Evolutionary conservation across 192 early-diverging fungal genomes (phyloP), one percentile per base, ranked within the genome.

Genomic region (Martensiomyces pterosporus): DNA sequence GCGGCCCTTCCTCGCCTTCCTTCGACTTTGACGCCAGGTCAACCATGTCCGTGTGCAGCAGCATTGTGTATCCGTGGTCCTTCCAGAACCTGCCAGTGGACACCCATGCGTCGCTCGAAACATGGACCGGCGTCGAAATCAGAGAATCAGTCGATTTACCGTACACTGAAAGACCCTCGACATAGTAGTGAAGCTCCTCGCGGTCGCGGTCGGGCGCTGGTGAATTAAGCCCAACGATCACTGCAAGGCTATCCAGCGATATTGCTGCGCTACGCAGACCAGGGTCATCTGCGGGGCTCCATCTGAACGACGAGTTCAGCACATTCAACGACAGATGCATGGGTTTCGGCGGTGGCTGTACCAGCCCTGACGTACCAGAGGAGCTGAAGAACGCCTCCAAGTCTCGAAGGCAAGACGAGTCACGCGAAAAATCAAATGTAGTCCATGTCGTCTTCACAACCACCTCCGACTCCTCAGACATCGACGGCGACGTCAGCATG

Each of bases 321-420:
- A 68, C 48, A 29, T 75, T 75, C 9, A 75, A 57, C 39, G 65
- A 75, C 48, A 75, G 25, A 4, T 61, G 56, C 60, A 64, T 64
- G 8, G 64, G 72, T 47, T 75, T 75, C 5, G 72, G 72, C 24
- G 72, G 72, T 9, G 72, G 66, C 61, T 67, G 72, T 4, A 68
- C 65, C 57, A 75, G 46, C 2, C 61, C 72, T 9, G 72, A 75
- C 3, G 64, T 65, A 4, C 65, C 72, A 4, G 65, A 50, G 12
- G 72, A 68, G 37, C 60, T 60, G 40, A 75, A 75, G 47, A 75
- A 75, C 16, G 64, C 53, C 44, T 68, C 61, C 7, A 75, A 43
- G 39, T 67, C 66, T 22, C 61, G 60, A 49, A 68, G 46, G 43
- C 72, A 75, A 1, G 35, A 36, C 16, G 72, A 75, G 24, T 64